A percentile compares a stretch with the other conserved stretches of the same genome.
phyloP scores from a whole-genome alignment of 768 basidiomycete genomes.

The Thelephora ganbajun region DNA sequence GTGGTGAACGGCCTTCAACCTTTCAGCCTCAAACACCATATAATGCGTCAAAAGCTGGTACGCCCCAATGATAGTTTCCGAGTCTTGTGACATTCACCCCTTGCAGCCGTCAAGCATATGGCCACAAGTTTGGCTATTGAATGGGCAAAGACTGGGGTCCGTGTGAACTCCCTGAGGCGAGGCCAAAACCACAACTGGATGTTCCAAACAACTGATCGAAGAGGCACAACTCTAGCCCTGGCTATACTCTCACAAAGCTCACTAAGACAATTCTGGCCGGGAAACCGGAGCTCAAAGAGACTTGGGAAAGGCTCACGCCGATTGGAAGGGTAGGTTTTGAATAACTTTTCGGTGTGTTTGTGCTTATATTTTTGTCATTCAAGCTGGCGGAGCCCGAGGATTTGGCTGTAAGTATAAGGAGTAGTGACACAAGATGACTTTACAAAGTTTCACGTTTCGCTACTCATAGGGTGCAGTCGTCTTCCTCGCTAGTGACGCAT shows the following conservation, averaged over 20 bases:
- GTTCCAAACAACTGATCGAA: constrained; percentile 1
- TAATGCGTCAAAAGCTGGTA: constrained; percentile 89
- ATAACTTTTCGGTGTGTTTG: neutral
- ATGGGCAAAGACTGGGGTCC: constrained; percentile 83
- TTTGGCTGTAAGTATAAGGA: constrained; percentile 43
- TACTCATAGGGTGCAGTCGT: constrained; percentile 64
- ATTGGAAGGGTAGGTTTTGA: constrained; percentile 58
- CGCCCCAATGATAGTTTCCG: constrained; percentile 6
- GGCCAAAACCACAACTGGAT: constrained; percentile 4
- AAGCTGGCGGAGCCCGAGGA: constrained; percentile 92
- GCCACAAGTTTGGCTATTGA: constrained; percentile 86
- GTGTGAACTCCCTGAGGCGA: constrained; percentile 73
- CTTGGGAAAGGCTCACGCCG: constrained; percentile 76
- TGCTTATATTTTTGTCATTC: constrained; percentile 6
- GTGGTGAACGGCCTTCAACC: neutral
- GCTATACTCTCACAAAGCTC: constrained; percentile 89
- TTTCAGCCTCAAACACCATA: constrained; percentile 80
- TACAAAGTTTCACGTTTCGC: neutral
- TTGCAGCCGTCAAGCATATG: constrained; percentile 85
- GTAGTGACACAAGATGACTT: neutral
- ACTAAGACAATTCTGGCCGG: constrained; percentile 71
- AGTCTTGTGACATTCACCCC: neutral
- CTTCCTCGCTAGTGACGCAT: constrained; percentile 82
- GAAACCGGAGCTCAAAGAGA: constrained; percentile 66
- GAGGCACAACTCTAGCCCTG: constrained; percentile 39